Evolutionary conservation across 257 asterid species (phyloP).

Genomic region (Forsythia suspensa): DNA sequence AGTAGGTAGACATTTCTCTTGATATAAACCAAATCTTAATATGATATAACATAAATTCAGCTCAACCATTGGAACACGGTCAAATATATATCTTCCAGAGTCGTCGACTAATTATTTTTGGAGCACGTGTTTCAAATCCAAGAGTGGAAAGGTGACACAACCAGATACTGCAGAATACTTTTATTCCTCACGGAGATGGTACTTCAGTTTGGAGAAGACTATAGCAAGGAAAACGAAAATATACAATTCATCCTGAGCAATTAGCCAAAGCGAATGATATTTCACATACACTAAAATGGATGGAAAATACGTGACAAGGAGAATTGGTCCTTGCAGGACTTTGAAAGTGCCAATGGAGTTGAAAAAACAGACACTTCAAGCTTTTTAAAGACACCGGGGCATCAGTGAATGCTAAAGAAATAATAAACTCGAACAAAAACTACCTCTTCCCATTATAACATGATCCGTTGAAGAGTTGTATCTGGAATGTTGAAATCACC

Average conservation of each 20-base stretch:
- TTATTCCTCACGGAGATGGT: not conserved
- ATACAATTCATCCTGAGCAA: not conserved
- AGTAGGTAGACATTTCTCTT: too few species aligned
- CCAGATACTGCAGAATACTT: too few species aligned
- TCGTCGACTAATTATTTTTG: not conserved
- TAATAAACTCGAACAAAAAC: not conserved
- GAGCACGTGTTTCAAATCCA: not conserved
- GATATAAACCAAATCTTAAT: not conserved
- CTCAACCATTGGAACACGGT: not conserved
- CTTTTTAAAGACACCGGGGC: not conserved
- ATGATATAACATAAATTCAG: not conserved
- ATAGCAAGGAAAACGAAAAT: not conserved
- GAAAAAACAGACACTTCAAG: too few species aligned
- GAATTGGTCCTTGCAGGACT: not conserved
- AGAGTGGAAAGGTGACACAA: not conserved
- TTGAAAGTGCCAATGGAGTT: not conserved
- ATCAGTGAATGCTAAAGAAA: too few species aligned
- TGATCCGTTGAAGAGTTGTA: not conserved
- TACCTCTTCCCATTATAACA: not conserved
- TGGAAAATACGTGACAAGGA: not conserved
- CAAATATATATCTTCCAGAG: not conserved
- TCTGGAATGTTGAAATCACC: slow-evolving; percentile 29
- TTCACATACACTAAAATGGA: not conserved
- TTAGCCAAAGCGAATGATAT: not conserved
- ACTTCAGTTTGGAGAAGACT: not conserved